Conservation (phyloP, 441 rosid genomes). For the Dalechampia spathulata region DNA sequence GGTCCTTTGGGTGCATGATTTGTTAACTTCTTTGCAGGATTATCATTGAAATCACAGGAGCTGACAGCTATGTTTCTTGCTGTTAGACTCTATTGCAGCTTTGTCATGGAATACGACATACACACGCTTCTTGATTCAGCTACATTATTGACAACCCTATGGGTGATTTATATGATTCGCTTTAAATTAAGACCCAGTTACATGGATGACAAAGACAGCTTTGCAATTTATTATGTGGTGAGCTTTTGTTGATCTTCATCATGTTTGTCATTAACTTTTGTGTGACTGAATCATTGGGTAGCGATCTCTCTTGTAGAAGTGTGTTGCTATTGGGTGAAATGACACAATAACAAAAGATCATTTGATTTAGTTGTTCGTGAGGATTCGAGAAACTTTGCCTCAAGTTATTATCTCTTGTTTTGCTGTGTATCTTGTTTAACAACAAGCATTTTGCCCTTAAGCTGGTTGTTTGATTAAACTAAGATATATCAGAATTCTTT, state of each 20-base stretch:
- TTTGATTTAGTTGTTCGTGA: too few relatives aligned
- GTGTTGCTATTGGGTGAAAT: too few relatives aligned
- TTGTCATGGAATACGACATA: constrained; percentile 95
- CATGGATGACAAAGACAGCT: constrained; percentile 93
- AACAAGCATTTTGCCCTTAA: too few relatives aligned
- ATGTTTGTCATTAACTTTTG: background rate
- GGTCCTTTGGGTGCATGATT: background rate
- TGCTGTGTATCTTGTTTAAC: too few relatives aligned
- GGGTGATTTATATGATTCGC: constrained; percentile 95
- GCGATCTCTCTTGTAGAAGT: too few relatives aligned
- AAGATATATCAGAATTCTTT: too few relatives aligned
- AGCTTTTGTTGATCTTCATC: constrained; percentile 12
- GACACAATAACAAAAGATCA: background rate
- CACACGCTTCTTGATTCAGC: constrained; percentile 86
- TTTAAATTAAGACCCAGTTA: constrained; percentile 78
- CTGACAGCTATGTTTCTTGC: constrained; percentile 85
- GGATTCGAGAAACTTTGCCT: too few relatives aligned
- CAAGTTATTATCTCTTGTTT: too few relatives aligned
- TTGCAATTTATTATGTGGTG: constrained; percentile 81
- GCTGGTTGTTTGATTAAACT: too few relatives aligned
- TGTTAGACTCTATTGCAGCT: constrained; percentile 84
- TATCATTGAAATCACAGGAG: constrained; percentile 89
- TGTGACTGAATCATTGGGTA: too few relatives aligned
- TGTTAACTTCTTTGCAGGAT: constrained; percentile 53
- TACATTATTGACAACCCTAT: constrained; percentile 73